Evolutionary conservation across 2,329 filamentous ascomycete genomes (phyloP).

Genomic region (Microsporum ferrugineum): DNA sequence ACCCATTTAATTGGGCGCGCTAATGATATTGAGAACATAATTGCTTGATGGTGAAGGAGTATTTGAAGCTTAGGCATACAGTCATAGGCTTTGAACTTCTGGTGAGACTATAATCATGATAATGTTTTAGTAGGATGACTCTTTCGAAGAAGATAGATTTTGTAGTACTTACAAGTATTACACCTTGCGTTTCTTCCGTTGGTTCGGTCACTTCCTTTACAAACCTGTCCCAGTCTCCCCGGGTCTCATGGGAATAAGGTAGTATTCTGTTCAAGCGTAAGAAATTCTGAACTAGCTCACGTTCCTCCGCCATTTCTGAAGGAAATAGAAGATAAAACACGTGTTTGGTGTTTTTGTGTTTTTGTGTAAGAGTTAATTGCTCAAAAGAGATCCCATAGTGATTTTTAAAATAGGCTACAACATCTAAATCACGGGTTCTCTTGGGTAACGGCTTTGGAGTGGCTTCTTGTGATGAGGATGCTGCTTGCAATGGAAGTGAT

Average conservation of each 20-base stretch:
- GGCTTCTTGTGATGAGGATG: neutral
- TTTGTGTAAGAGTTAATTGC: constrained; percentile 17
- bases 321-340: constrained; percentile 30
- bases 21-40: constrained; percentile 29
- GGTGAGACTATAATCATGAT: constrained; percentile 24
- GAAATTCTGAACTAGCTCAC: constrained; percentile 18
- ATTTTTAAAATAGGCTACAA: constrained; percentile 10
- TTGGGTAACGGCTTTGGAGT: neutral
- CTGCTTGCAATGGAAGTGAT: neutral
- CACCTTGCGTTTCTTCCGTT: constrained; percentile 12
- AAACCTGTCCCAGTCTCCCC: constrained; percentile 29
- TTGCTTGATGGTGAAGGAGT: constrained; percentile 19
- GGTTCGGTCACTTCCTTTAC: constrained; percentile 18
- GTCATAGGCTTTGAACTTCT: constrained; percentile 24
- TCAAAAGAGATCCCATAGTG: constrained; percentile 21
- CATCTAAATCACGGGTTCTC: constrained; percentile 3
- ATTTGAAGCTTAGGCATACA: constrained; percentile 19
- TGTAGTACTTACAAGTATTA: constrained; percentile 24
- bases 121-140: neutral
- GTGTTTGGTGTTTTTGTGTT: constrained; percentile 14
- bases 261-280: constrained; percentile 20
- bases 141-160: neutral
- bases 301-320: constrained; percentile 18
- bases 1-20: constrained; percentile 18
- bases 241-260: constrained; percentile 22